These are phyloP conservation scores for Penicillium turbatum DNA, from an alignment of 495 filamentous ascomycete genomes.

Conservation along the genomic window DNA sequence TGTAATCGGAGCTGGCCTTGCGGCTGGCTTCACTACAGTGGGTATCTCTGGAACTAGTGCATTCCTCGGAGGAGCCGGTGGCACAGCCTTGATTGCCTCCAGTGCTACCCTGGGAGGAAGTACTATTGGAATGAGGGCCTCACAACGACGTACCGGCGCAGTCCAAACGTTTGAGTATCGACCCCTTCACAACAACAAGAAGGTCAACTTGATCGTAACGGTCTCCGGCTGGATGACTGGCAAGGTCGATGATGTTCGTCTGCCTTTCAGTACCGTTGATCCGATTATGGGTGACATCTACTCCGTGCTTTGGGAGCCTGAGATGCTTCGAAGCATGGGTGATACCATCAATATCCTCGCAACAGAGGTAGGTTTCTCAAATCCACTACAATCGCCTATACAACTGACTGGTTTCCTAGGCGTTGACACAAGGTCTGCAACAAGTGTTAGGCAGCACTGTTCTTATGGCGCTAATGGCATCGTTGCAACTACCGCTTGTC, in stretches of 20 bases:
- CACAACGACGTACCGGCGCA: constrained; percentile 77
- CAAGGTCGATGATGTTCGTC: constrained; percentile 90
- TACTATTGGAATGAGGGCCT: constrained; percentile 79
- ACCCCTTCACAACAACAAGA: constrained; percentile 94
- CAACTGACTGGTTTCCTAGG: constrained; percentile 45
- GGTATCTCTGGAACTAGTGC: constrained; percentile 84
- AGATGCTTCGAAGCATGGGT: constrained; percentile 96
- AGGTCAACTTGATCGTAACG: constrained; percentile 93
- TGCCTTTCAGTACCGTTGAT: constrained; percentile 94
- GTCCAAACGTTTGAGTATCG: constrained; percentile 97
- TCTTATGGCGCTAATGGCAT: constrained; percentile 83
- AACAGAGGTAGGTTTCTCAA: constrained; percentile 69
- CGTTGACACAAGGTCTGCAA: constrained; percentile 91
- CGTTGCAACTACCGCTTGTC: constrained; percentile 86
- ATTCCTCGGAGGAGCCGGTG: constrained; percentile 88
- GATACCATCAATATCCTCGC: constrained; percentile 97
- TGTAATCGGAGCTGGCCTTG: constrained; percentile 90
- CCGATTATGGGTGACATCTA: constrained; percentile 98
- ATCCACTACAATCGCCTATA: not conserved
- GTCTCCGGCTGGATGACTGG: constrained; percentile 98
- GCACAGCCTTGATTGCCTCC: constrained; percentile 90
- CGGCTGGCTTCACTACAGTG: constrained; percentile 91
- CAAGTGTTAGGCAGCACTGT: constrained; percentile 92
- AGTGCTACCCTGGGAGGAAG: constrained; percentile 81
- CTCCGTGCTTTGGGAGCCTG: constrained; percentile 95